Evolutionary conservation across 441 rosid species (phyloP).

Genomic region (Pelargonium myrrhifolium): DNA sequence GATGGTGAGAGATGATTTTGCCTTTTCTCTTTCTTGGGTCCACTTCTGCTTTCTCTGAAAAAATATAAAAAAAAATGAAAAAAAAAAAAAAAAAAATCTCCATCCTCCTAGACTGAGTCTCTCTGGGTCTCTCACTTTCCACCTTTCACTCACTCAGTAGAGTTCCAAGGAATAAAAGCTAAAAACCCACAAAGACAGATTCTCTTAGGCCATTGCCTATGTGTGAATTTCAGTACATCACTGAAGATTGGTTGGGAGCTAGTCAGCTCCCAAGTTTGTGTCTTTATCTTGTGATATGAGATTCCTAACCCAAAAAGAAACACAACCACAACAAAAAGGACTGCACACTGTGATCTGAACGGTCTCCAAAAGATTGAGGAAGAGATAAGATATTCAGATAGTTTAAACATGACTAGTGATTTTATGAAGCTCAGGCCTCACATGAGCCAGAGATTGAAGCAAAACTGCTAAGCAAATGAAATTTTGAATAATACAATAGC

Average conservation of each 20-base stretch:
- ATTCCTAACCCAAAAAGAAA: not conserved
- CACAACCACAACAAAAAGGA: not conserved
- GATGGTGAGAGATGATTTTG: slow-evolving; percentile 40
- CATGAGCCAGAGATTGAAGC: no score
- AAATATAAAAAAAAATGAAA: no score
- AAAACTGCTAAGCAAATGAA: no score
- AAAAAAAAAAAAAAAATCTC: not conserved
- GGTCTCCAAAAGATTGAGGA: not conserved
- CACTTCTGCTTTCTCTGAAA: slow-evolving; percentile 17
- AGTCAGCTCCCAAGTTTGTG: slow-evolving; percentile 12
- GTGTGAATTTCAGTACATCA: slow-evolving; percentile 12
- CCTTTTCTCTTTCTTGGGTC: slow-evolving; percentile 41
- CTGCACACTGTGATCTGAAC: not conserved
- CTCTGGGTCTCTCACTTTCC: slow-evolving; percentile 12
- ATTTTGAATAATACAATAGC: no score
- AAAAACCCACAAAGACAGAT: slow-evolving; percentile 21
- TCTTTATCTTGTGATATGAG: slow-evolving; percentile 1
- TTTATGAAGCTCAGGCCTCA: no score
- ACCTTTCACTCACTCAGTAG: slow-evolving; percentile 13
- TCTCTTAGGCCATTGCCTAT: slow-evolving; percentile 15
- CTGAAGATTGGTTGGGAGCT: slow-evolving; percentile 19
- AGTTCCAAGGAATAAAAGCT: slow-evolving; percentile 15
- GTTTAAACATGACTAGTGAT: no score
- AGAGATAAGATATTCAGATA: no score
- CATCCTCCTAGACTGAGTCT: not conserved